Evolutionary conservation across 306 rosid genomes (phyloP).

Genomic region (Hippophae tibetana): DNA sequence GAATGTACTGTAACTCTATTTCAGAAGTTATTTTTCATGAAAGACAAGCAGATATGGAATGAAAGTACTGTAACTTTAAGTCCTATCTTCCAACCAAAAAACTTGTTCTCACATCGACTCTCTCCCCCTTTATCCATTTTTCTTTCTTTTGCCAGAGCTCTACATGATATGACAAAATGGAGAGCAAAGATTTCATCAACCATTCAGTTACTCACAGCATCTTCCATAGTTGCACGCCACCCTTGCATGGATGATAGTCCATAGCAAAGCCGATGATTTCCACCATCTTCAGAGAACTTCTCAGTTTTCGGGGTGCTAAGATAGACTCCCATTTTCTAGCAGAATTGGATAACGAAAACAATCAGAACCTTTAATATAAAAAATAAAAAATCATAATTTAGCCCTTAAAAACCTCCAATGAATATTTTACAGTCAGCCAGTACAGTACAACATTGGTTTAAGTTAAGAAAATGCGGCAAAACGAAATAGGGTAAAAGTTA

Average conservation of each 20-base stretch:
- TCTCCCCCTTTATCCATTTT: no score
- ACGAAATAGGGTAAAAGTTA: no score
- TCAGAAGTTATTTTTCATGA: no score
- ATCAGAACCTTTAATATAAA: neutral
- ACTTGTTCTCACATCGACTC: no score
- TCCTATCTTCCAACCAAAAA: no score
- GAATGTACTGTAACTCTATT: no score
- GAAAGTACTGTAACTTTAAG: no score
- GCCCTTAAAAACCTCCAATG: neutral
- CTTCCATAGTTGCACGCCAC: conserved; percentile 99
- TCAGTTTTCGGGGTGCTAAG: conserved; percentile 94
- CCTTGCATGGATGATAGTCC: conserved; percentile 99
- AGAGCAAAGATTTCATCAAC: conserved; percentile 14
- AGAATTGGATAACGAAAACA: neutral
- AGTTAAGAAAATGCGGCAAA: no score
- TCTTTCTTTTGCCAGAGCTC: no score
- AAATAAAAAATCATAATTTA: neutral
- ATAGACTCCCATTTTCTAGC: conserved; percentile 68
- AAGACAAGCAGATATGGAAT: no score
- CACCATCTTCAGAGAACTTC: conserved; percentile 85
- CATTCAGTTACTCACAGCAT: conserved; percentile 94
- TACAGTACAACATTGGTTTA: no score
- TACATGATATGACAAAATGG: neutral
- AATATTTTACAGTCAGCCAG: no score
- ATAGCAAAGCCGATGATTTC: conserved; percentile 49